These are phyloP conservation scores for Suhomyces canberraensis DNA, from an alignment of 805 yeast species.

Conservation along the genomic window DNA sequence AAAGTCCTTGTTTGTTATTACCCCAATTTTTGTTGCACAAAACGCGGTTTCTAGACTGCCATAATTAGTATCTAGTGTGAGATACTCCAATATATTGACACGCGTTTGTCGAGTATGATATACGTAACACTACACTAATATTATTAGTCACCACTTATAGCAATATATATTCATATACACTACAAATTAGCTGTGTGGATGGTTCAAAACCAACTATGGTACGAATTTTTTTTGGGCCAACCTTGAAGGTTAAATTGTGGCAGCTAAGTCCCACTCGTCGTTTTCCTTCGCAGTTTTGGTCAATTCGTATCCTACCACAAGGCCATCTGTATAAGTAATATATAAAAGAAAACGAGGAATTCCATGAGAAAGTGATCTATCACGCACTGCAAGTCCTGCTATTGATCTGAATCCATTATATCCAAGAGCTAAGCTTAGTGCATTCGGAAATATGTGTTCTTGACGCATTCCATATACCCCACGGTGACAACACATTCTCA, in stretches of 20 bases:
- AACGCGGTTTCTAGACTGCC: slow-evolving; percentile 6
- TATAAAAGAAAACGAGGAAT: slow-evolving; percentile 29
- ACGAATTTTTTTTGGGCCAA: no score
- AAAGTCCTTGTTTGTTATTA: slow-evolving; percentile 3
- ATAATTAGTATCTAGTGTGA: neutral
- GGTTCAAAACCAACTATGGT: no score
- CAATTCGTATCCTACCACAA: slow-evolving; percentile 14
- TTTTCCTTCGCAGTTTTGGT: no score
- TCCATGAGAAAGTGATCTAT: slow-evolving; percentile 18
- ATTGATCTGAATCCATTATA: slow-evolving; percentile 30
- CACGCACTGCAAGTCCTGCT: slow-evolving; percentile 28
- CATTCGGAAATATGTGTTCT: slow-evolving; percentile 41
- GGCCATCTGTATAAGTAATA: slow-evolving; percentile 34
- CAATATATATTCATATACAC: no score
- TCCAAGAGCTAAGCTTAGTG: slow-evolving; percentile 23
- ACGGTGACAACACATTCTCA: slow-evolving; percentile 34
- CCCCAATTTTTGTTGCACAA: slow-evolving; percentile 5
- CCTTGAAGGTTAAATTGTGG: no score
- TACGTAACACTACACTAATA: no score
- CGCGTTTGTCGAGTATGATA: no score
- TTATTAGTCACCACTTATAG: no score
- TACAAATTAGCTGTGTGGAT: no score
- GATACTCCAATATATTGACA: no score
- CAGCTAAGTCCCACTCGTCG: no score
- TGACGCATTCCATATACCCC: slow-evolving; percentile 43